Evolutionary conservation across 2,329 filamentous ascomycete species (phyloP), one percentile per base, ranked within the genome.

Genomic region (Hypoxylon sp.): DNA sequence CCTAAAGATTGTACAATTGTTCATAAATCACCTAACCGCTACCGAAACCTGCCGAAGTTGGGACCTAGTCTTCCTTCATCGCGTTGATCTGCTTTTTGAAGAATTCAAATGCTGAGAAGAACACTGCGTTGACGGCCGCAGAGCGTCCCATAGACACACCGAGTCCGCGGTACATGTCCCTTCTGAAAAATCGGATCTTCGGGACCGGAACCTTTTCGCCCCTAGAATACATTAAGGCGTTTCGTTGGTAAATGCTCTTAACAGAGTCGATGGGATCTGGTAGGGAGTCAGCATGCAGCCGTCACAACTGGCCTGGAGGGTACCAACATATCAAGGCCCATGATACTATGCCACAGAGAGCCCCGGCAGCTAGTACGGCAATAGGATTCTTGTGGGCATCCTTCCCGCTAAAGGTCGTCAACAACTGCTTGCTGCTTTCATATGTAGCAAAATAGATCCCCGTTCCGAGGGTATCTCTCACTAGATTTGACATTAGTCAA

Each of bases 391-490:
- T 90, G n/a, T 89, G 84, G 5, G 86, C 85, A 54, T 81, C 81
- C 57, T 88, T 87, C 36, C 88, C 82, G 30, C 82, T 83, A 58
- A 89, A 84, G 11, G 89, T 90, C 13, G 87, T 89, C 57, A 91
- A 80, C 16, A 93, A 73, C 69, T 94, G 90, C 68, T 95, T 95
- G 62, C 85, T 84, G 68, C 88, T 91, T 71, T 95, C 90, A 69
- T 95, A 95, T 20, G 90, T 92, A 74, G 89, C 90, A 67, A 95
- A 95, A 70, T 95, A 95, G 50, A 93, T 90, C 20, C 84, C 83
- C 1, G 90, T 95, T 44, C 90, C 90, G 53, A 94, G 77, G 1
- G 89, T 92, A 71, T 95, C 90, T 54, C 90, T 83, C 64, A 92
- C 89, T 90, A 58, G 37, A 25, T 25, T 16, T 20, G 19, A n/a